Conservation (phyloP, 1,139 yeast genomes). For the Suhomyces chickasaworum region DNA sequence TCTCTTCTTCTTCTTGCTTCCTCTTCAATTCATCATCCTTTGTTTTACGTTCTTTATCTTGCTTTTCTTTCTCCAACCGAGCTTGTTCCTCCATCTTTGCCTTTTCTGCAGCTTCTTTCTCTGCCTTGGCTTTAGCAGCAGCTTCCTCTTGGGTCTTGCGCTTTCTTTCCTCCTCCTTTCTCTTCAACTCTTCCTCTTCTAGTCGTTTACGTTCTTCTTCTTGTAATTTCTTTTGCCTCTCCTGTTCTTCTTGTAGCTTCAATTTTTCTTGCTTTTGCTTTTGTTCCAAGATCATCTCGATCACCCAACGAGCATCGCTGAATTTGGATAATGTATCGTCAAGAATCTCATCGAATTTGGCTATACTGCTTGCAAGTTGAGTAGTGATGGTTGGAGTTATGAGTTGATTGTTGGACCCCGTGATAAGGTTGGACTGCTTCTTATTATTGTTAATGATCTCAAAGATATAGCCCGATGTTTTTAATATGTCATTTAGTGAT, state of each 20-base stretch:
- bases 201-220: slow-evolving; percentile 25
- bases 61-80: slow-evolving; percentile 14
- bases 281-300: slow-evolving; percentile 47
- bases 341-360: slow-evolving; percentile 44
- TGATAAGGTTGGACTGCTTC: slow-evolving; percentile 44
- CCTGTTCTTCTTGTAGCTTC: slow-evolving; percentile 42
- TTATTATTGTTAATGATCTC: slow-evolving; percentile 48
- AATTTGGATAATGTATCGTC: slow-evolving; percentile 48
- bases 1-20: slow-evolving; percentile 26
- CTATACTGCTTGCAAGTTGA: slow-evolving; percentile 40
- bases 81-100: slow-evolving; percentile 18
- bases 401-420: slow-evolving; percentile 48
- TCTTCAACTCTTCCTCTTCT: slow-evolving; percentile 21
- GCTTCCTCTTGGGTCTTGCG: slow-evolving; percentile 16
- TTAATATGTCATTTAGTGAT: slow-evolving; percentile 45
- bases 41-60: slow-evolving; percentile 18
- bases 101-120: slow-evolving; percentile 16
- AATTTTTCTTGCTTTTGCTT: slow-evolving; percentile 47
- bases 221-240: slow-evolving; percentile 29
- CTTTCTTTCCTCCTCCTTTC: slow-evolving; percentile 17
- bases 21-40: slow-evolving; percentile 23
- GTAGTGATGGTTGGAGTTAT: slow-evolving; percentile 44
- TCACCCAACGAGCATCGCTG: slow-evolving; percentile 51
- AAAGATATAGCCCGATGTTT: slow-evolving; percentile 48
- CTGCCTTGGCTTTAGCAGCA: slow-evolving; percentile 16